A percentile compares a stretch with the other conserved stretches of the same genome.
Evolutionary conservation across 768 basidiomycete species (phyloP).

Genomic region (Pleurotus djamor): DNA sequence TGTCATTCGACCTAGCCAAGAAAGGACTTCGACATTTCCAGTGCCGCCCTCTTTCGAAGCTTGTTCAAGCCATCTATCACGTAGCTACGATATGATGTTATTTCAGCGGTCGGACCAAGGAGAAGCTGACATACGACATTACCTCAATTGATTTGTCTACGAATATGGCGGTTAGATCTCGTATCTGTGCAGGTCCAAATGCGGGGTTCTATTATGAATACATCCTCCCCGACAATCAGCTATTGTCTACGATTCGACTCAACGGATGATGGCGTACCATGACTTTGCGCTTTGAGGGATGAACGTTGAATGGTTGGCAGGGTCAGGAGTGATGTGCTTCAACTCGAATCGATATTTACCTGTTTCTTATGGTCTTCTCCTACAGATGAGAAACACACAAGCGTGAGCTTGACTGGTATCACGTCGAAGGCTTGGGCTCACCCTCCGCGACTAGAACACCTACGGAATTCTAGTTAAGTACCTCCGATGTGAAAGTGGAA

Average conservation of each 20-base stretch:
- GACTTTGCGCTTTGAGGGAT: slow-evolving; percentile 16
- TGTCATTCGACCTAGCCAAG: slow-evolving; percentile 51
- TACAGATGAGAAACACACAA: background rate
- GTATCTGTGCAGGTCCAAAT: slow-evolving; percentile 42
- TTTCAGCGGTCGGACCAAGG: too few relatives aligned
- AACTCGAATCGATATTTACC: slow-evolving; percentile 2
- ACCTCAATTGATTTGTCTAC: slow-evolving; percentile 26
- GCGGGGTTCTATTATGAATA: slow-evolving; percentile 35
- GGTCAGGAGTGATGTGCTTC: background rate
- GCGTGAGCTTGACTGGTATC: too few relatives aligned
- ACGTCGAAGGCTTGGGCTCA: too few relatives aligned
- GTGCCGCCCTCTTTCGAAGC: slow-evolving; percentile 13
- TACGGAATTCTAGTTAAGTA: slow-evolving; percentile 5
- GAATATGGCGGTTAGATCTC: slow-evolving; percentile 39
- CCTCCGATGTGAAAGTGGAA: background rate
- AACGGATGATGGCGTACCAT: slow-evolving; percentile 13
- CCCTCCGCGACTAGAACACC: slow-evolving; percentile 31
- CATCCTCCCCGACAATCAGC: background rate
- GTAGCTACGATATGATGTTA: slow-evolving; percentile 18
- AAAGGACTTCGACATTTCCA: slow-evolving; percentile 39
- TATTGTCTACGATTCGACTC: too few relatives aligned
- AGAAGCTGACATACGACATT: too few relatives aligned
- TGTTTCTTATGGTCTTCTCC: slow-evolving; percentile 18
- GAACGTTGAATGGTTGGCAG: background rate
- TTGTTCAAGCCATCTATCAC: slow-evolving; percentile 27